Conservation (phyloP, 2,329 filamentous ascomycete species). For the Neonectria magnoliae region DNA sequence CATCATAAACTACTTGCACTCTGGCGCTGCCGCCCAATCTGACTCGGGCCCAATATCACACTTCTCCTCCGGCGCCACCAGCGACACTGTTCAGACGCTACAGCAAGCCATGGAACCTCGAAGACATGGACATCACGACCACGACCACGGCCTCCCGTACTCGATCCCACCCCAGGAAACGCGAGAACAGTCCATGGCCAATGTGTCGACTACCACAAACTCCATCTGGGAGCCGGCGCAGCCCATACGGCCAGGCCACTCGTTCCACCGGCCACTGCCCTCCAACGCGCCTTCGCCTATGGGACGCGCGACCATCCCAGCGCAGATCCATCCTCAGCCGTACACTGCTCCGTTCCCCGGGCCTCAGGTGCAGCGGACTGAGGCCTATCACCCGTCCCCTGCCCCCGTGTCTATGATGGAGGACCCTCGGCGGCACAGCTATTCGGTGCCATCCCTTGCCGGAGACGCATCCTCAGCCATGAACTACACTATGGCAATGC, state of each 20-base stretch:
- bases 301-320: constrained; percentile 35
- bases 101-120: constrained; percentile 52
- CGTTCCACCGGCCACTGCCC: constrained; percentile 42
- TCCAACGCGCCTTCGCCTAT: constrained; percentile 29
- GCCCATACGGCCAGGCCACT: constrained; percentile 34
- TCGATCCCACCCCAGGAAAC: constrained; percentile 45
- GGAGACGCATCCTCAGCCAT: constrained; percentile 36
- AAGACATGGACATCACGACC: constrained; percentile 44
- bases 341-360: constrained; percentile 36
- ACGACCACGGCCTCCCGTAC: constrained; percentile 43
- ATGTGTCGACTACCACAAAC: constrained; percentile 46
- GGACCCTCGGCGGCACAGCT: constrained; percentile 40
- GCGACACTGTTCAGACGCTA: constrained; percentile 46
- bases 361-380: constrained; percentile 34
- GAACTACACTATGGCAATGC: constrained; percentile 41
- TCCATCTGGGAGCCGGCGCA: constrained; percentile 48
- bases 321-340: constrained; percentile 37
- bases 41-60: constrained; percentile 33
- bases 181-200: constrained; percentile 47
- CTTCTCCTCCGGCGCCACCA: constrained; percentile 36
- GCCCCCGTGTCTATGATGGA: constrained; percentile 37
- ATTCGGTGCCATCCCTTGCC: constrained; percentile 34
- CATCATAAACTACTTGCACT: constrained; percentile 56
- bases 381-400: constrained; percentile 33
- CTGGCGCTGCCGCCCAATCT: constrained; percentile 29